Percentiles rank a stretch among this genome's conserved stretches.
Evolutionary conservation across 75 land plant species (phyloP).

Genomic region (Isoetes taiwanensis): DNA sequence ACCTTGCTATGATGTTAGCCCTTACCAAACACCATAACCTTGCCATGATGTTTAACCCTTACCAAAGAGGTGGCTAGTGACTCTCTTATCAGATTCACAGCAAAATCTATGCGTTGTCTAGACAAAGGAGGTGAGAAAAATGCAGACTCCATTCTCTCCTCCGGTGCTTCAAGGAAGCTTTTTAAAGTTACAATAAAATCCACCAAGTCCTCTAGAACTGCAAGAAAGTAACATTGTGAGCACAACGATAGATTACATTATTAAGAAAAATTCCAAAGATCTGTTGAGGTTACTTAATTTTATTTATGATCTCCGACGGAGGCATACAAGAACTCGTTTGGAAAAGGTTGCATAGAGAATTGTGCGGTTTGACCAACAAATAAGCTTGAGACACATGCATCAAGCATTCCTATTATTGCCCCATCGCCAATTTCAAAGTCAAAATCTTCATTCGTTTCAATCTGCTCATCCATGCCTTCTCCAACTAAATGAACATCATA

Average conservation of each 20-base stretch:
- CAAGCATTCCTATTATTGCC: constrained; percentile 43
- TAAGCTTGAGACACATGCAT: constrained; percentile 41
- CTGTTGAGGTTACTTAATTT: too few relatives aligned
- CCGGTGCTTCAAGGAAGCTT: constrained; percentile 63
- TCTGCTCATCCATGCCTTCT: constrained; percentile 16
- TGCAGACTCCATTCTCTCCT: constrained; percentile 94
- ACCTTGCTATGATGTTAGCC: too few relatives aligned
- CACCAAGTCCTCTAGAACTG: too few relatives aligned
- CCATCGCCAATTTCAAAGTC: constrained; percentile 88
- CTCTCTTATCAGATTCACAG: constrained; percentile 42
- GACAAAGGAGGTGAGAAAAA: constrained; percentile 86
- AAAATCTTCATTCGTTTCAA: constrained; percentile 62
- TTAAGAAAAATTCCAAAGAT: too few relatives aligned
- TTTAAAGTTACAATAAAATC: constrained; percentile 51
- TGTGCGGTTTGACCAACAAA: constrained; percentile 43
- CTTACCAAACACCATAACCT: too few relatives aligned
- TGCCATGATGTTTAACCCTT: too few relatives aligned
- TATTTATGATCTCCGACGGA: too few relatives aligned
- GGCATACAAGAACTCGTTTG: too few relatives aligned
- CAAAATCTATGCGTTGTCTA: constrained; percentile 87
- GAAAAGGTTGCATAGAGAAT: constrained; percentile 21
- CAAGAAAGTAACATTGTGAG: too few relatives aligned
- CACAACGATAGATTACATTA: too few relatives aligned
- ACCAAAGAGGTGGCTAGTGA: constrained; percentile 63
- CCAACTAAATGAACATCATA: constrained; percentile 30